Evolutionary conservation across 2,329 filamentous ascomycete genomes (phyloP).

Genomic region (Paracamarosporium sp.): DNA sequence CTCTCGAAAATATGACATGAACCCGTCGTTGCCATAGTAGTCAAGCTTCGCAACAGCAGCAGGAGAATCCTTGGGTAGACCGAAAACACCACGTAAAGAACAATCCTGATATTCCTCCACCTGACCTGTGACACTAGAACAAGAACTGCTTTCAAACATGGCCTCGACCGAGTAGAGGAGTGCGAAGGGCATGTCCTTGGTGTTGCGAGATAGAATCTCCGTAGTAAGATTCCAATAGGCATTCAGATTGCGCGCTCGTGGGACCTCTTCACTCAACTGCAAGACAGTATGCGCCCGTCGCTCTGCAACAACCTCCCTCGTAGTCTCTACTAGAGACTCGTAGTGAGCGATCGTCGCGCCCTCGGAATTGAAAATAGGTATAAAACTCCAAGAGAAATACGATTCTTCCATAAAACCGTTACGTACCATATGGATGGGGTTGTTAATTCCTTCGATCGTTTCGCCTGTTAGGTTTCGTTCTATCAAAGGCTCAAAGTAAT

Average conservation of each 20-base stretch:
- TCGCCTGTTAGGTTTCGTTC: slow-evolving; percentile 26
- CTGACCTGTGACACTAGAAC: slow-evolving; percentile 2
- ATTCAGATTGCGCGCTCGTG: slow-evolving; percentile 68
- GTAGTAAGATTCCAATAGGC: slow-evolving; percentile 74
- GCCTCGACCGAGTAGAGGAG: slow-evolving; percentile 31
- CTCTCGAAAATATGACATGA: slow-evolving; percentile 2
- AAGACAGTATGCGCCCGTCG: slow-evolving; percentile 14
- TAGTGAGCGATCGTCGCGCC: slow-evolving; percentile 75
- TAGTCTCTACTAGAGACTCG: slow-evolving; percentile 80
- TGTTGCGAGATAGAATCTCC: slow-evolving; percentile 72
- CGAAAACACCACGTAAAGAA: neutral
- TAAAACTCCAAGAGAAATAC: slow-evolving; percentile 80
- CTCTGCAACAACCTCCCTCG: slow-evolving; percentile 56
- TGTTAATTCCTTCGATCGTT: slow-evolving; percentile 62
- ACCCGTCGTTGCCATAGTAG: neutral
- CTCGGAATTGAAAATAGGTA: slow-evolving; percentile 73
- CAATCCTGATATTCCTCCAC: neutral
- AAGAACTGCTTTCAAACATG: slow-evolving; percentile 11
- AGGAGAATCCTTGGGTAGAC: neutral
- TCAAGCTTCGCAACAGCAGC: neutral
- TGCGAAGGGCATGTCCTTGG: slow-evolving; percentile 52
- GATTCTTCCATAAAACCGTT: slow-evolving; percentile 75
- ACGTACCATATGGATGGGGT: slow-evolving; percentile 73
- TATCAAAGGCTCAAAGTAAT: slow-evolving; percentile 25
- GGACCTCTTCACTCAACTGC: slow-evolving; percentile 28